Evolutionary conservation across 2,329 filamentous ascomycete genomes (phyloP), one percentile per base, ranked within the genome.

Genomic region (Fusarium goolgardi): DNA sequence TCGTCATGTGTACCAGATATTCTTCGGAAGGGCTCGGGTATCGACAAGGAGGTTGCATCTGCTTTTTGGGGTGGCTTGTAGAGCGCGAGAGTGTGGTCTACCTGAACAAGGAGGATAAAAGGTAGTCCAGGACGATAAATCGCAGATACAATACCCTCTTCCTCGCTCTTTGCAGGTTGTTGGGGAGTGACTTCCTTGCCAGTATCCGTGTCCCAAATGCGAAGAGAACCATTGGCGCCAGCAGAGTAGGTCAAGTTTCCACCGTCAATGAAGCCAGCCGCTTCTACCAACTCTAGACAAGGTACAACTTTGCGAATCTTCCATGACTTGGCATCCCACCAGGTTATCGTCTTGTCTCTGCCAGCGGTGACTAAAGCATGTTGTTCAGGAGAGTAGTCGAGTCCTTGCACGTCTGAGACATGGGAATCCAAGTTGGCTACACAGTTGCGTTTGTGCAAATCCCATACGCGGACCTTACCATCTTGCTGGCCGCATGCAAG

Each of bases 1-100:
- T 99, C 96, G 77, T 99, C 96, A 78, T 98, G 94, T 9, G 96
- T 97, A 54, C 96, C 96, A 6, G 95, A 97, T 70, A 99, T 96
- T 44, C 93, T 88, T 70, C 92, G 88, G 44, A 92, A 85, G 1
- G 80, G 91, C 75, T 79, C 82, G 73, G 76, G 84, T 67, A 73
- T 75, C 60, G 79, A 75, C 63, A 80, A 75, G 43, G 77, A 70
- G 40, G 71, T 63, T 37, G 78, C 53, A 37, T 80, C 67, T 13
- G 77, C 74, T 60, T 80, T 79, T 55, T 71, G 86, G 49, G 75
- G 85, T 50, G 75, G 77, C 62, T 74, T 85, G 77, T 95, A 93
- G 32, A 97, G 81, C 47, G 91, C 86, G 56, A 99, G 81, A 1
- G 94, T 97, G 77, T 97, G 94, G 75, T 98, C 95, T 37, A 92